These are phyloP conservation scores for Nevesoporus exiguus DNA, from an alignment of 768 basidiomycete species.

Conservation along the genomic window DNA sequence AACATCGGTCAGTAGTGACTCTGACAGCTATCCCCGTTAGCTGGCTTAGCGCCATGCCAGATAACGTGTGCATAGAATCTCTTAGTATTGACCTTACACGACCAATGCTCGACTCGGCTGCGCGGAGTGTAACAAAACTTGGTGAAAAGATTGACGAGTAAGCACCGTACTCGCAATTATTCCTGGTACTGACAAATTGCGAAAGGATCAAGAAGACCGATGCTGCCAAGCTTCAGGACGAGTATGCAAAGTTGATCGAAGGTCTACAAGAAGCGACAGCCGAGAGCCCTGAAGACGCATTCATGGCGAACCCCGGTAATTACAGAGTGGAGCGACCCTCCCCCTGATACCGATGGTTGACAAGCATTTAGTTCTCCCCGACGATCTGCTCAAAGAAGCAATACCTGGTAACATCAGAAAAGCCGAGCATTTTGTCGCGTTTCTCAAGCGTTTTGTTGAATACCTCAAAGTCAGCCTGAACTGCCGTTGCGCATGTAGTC, in stretches of 20 bases:
- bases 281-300: constrained; percentile 68
- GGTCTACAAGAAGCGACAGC: constrained; percentile 78
- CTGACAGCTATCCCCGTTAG: not conserved
- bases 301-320: constrained; percentile 87
- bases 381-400: constrained; percentile 92
- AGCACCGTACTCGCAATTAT: constrained; percentile 25
- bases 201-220: constrained; percentile 89
- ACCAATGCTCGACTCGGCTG: constrained; percentile 95
- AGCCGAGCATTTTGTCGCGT: constrained; percentile 98
- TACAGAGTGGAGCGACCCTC: not conserved
- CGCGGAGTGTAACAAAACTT: constrained; percentile 80
- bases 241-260: constrained; percentile 93
- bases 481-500: not conserved
- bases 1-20: constrained; percentile 74
- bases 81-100: constrained; percentile 95
- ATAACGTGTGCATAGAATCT: constrained; percentile 99
- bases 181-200: constrained; percentile 3
- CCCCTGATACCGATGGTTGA: not conserved
- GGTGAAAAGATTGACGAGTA: constrained; percentile 95
- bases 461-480: constrained; percentile 77
- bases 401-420: constrained; percentile 98
- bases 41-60: constrained; percentile 35
- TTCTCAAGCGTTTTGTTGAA: constrained; percentile 96
- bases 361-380: constrained; percentile 69
- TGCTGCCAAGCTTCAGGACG: constrained; percentile 91